Evolutionary conservation across 1,284 basidiomycete genomes (phyloP).

Genomic region (Tetrapyrgos nigripes): DNA sequence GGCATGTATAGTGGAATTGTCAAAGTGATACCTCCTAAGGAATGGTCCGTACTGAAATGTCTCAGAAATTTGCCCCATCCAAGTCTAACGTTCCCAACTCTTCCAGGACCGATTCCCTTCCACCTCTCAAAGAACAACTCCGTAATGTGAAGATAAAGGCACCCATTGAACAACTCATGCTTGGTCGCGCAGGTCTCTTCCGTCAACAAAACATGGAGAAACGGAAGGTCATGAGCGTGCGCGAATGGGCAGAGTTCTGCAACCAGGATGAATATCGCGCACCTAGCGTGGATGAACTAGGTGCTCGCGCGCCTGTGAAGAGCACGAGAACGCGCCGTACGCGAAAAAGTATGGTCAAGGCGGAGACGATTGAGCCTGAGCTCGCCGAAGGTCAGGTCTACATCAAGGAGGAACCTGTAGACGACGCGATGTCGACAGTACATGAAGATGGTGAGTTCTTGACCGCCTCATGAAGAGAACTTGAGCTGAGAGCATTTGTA

Average conservation of each 20-base stretch:
- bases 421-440: conserved; percentile 31
- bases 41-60: conserved; percentile 70
- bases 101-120: conserved; percentile 76
- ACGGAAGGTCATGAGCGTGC: conserved; percentile 80
- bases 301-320: conserved; percentile 50
- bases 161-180: conserved; percentile 93
- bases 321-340: conserved; percentile 37
- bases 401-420: conserved; percentile 45
- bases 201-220: conserved; percentile 93
- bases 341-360: conserved; percentile 41
- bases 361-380: conserved; percentile 41
- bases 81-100: conserved; percentile 5
- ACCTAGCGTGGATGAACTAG: conserved; percentile 73
- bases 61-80: not conserved
- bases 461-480: not conserved
- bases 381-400: conserved; percentile 40
- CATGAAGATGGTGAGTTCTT: conserved; percentile 20
- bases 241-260: conserved; percentile 90
- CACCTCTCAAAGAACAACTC: conserved; percentile 72
- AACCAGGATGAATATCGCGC: conserved; percentile 70
- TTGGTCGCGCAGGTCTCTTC: conserved; percentile 86
- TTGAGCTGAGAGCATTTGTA: not conserved
- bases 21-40: conserved; percentile 91
- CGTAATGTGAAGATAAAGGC: conserved; percentile 78
- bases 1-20: conserved; percentile 89